These are phyloP conservation scores for Saccharomycopsis sp. DNA, from an alignment of 805 yeast genomes.

Conservation along the genomic window DNA sequence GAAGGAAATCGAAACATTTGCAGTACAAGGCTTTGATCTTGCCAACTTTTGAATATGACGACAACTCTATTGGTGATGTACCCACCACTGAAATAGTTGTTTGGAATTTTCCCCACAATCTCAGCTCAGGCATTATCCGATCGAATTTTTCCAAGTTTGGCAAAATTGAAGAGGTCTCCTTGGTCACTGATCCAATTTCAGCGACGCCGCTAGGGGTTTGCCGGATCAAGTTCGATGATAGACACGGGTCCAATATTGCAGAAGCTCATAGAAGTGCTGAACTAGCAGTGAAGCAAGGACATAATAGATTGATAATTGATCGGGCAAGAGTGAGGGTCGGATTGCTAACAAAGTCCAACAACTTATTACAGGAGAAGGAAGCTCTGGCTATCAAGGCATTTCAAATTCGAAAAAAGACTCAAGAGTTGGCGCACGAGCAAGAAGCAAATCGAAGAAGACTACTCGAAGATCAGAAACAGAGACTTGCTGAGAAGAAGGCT, in stretches of 20 bases:
- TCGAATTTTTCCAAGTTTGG: slow-evolving; percentile 60
- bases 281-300: slow-evolving; percentile 34
- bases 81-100: slow-evolving; percentile 65
- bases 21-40: slow-evolving; percentile 36
- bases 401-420: slow-evolving; percentile 32
- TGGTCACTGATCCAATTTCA: slow-evolving; percentile 59
- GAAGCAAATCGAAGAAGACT: slow-evolving; percentile 18
- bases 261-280: slow-evolving; percentile 40
- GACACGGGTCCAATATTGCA: slow-evolving; percentile 37
- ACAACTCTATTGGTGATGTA: slow-evolving; percentile 63
- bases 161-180: slow-evolving; percentile 46
- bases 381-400: slow-evolving; percentile 29
- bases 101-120: slow-evolving; percentile 52
- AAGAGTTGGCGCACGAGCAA: slow-evolving; percentile 21
- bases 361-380: slow-evolving; percentile 29
- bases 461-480: too few species aligned
- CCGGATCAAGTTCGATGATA: slow-evolving; percentile 51
- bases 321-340: slow-evolving; percentile 46
- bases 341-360: slow-evolving; percentile 38
- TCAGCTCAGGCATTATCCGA: slow-evolving; percentile 36
- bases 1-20: slow-evolving; percentile 33
- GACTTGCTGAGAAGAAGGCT: slow-evolving; percentile 17
- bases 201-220: slow-evolving; percentile 76
- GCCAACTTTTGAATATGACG: slow-evolving; percentile 40
- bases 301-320: slow-evolving; percentile 37